These are phyloP conservation scores for Hygrophorus russula DNA, from an alignment of 768 basidiomycete species.

Conservation along the genomic window DNA sequence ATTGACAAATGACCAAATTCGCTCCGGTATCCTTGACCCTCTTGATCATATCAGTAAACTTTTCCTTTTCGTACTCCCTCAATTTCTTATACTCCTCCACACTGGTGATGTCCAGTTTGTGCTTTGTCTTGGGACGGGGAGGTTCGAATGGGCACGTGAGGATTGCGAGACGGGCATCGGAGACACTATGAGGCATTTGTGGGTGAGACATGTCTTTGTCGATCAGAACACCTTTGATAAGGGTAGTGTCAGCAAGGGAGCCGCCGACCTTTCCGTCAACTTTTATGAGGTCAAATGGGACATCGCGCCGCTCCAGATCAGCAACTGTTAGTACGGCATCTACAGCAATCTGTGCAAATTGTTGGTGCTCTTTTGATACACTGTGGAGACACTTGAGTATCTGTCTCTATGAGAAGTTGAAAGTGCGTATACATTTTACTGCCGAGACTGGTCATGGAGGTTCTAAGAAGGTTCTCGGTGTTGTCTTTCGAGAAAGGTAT, in stretches of 20 bases:
- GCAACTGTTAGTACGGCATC: slow-evolving; percentile 94
- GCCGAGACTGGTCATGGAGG: slow-evolving; percentile 91
- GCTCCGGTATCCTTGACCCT: slow-evolving; percentile 93
- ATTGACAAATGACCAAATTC: slow-evolving; percentile 98
- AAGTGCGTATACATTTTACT: slow-evolving; percentile 78
- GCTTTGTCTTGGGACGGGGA: slow-evolving; percentile 98
- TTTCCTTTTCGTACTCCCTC: slow-evolving; percentile 89
- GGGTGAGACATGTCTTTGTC: slow-evolving; percentile 99
- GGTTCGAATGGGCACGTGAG: slow-evolving; percentile 99
- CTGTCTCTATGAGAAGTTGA: neutral
- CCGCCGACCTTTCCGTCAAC: slow-evolving; percentile 99
- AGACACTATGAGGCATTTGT: slow-evolving; percentile 87
- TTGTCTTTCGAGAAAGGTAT: slow-evolving; percentile 77
- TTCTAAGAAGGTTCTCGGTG: slow-evolving; percentile 83
- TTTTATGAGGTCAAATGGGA: slow-evolving; percentile 97
- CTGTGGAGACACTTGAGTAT: slow-evolving; percentile 27
- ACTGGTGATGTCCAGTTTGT: slow-evolving; percentile 92
- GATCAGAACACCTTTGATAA: slow-evolving; percentile 95
- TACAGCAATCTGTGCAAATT: slow-evolving; percentile 96
- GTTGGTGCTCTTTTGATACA: slow-evolving; percentile 91
- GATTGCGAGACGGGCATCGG: slow-evolving; percentile 89
- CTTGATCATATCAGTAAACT: slow-evolving; percentile 96
- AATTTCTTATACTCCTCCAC: slow-evolving; percentile 97
- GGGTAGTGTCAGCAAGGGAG: slow-evolving; percentile 84
- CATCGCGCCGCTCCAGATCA: slow-evolving; percentile 88